Base-by-base conservation (phyloP, 345 rosid genomes). In the Salix purpurea region DNA sequence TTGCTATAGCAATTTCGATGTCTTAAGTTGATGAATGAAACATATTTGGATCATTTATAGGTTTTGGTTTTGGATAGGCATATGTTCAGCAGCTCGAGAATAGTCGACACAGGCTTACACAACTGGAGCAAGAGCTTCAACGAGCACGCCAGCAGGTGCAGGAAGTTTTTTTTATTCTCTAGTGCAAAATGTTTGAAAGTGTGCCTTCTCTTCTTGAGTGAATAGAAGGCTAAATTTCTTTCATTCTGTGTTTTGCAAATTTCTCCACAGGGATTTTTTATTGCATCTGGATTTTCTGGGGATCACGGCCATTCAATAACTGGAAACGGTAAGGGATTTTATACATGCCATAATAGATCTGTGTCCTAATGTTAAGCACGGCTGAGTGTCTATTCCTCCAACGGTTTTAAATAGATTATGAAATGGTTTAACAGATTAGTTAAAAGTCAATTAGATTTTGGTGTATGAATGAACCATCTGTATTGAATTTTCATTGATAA, bases 41-140 rank as follows among this genome's bases (percentile, higher is more conserved):
- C 79, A 84, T 77, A 78, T 74, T 75, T 82, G 81, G 80, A 79
- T 84, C 70, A 80, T 78, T 89, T 71, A 84, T 88, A 74, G 86
- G 84, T 84, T 85, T 85, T 79, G 83, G 74, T 82, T 86, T 88
- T 89, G 85, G 73, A 66, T 83, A 94, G 97, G 99, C 96, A 73
- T 94, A 92, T 83, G 97, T 92, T 76, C 97, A 91, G 88, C 99
- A 91, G 80, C 94, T 94, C 13, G 98, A 92, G 88, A 88, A 62
- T 73, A 87, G 97, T 75, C 83, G 92, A 40, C 71, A 88, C 74
- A 84, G 86, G 88, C 92, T 92, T 24, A 52, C 92, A 5, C 95
- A 91, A 72, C 78, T 94, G 68, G 97, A 92, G 78, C 94, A 91
- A 82, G 97, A 92, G 86, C 93, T 94, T 77, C 95, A 90, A 83